phyloP scores from a whole-genome alignment of 345 rosid species.

The Turnera subulata region DNA sequence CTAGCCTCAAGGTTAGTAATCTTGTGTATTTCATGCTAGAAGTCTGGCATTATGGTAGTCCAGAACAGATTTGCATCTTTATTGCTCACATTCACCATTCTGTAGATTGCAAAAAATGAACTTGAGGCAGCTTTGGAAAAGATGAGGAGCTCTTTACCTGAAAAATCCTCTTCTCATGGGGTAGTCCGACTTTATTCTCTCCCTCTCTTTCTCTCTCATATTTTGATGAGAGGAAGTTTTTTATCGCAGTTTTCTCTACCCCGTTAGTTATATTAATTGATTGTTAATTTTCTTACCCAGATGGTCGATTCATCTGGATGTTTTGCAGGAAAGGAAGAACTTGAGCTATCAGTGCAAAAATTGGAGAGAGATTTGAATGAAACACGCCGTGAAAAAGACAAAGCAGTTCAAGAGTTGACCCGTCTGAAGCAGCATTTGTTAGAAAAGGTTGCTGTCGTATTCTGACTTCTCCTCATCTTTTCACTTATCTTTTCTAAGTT shows the following conservation, averaged over 20 bases:
- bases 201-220: too few relatives aligned
- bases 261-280: conserved; percentile 1
- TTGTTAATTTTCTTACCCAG: conserved; percentile 24
- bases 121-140: conserved; percentile 60
- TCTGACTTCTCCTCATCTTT: not conserved
- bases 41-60: not conserved
- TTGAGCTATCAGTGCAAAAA: conserved; percentile 57
- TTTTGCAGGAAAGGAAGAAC: conserved; percentile 54
- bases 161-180: conserved; percentile 29
- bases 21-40: conserved; percentile 6
- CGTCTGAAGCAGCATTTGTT: conserved; percentile 92
- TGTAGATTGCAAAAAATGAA: conserved; percentile 59
- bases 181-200: conserved; percentile 19
- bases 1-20: conserved; percentile 55
- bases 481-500: not conserved
- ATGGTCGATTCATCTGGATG: conserved; percentile 34
- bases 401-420: conserved; percentile 63
- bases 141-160: conserved; percentile 40
- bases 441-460: conserved; percentile 60
- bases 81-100: conserved; percentile 15
- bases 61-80: conserved; percentile 9
- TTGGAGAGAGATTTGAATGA: conserved; percentile 65
- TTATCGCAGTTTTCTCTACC: too few relatives aligned
- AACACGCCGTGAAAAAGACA: conserved; percentile 61
- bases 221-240: too few relatives aligned